Base-by-base conservation (phyloP, 345 rosid species). In the Eutrema japonicum region DNA sequence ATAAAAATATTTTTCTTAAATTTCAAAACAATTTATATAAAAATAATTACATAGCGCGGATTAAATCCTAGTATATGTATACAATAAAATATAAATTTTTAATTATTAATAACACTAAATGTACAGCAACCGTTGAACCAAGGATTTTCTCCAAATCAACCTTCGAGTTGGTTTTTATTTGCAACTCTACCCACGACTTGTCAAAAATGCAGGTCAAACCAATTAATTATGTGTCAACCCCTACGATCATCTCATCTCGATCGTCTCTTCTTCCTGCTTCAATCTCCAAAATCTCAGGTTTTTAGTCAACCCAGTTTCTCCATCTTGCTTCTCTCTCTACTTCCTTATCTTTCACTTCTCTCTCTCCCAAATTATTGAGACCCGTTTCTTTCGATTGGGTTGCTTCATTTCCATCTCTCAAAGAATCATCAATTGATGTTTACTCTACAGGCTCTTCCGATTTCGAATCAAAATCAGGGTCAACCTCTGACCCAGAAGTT, bases 381-480 rank as follows among this genome's bases (percentile, higher is more conserved):
- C 97, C 97, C 0, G 79, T 89, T 16, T 11, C 36, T 5, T 77
- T 91, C 82, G 10, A 48, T 26, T 93, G 98, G 98, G 79, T 88
- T 60, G 83, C 64, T 54, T 55, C 46, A 12, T 91, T 91, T 81
- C 57, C 81, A 26, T 83, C 82, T 54, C 84, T 93, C 26, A 85
- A 82, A 74, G 91, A 89, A 10, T 57, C 91, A 32, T 85, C 85
- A 27, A 32, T 93, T 38, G 59, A 59, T 59, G 78, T 84, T 7
- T 66, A 16, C 6, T 78, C 77, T 3, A 59, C 52, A 45, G 66
- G 63, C 59, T 14, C 68, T 13, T 55, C 60, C 36, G 9, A 26
- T 51, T 7, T 27, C 59, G 72, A 41, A 18, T 18, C 37, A 8
- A 35, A 35, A 66, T 16, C 73, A 53, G 69, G 76, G 66, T 69